Percentiles rank a stretch among this genome's conserved stretches.
phyloP scores from a whole-genome alignment of 2,329 filamentous ascomycete genomes.

The Parastagonospora avenae region DNA sequence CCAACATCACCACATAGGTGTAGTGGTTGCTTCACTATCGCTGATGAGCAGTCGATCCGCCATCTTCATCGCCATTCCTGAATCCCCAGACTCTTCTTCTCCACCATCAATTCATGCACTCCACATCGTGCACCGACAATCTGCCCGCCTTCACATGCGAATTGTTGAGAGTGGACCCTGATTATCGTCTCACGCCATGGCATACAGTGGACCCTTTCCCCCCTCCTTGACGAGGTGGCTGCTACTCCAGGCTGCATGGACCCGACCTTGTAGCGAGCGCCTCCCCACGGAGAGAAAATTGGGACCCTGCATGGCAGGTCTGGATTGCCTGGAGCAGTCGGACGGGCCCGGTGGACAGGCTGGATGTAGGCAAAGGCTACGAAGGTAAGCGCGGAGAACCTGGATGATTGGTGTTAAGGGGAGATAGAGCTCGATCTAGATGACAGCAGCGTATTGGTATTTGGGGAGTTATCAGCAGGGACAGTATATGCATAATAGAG shows the following conservation, averaged over 20 bases:
- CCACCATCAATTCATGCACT: no score
- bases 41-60: not conserved
- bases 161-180: constrained; percentile 27
- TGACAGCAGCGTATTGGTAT: no score
- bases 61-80: not conserved
- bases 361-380: no score
- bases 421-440: no score
- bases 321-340: not conserved
- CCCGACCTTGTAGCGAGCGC: not conserved
- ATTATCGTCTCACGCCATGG: not conserved
- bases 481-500: no score
- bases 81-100: not conserved
- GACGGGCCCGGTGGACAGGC: not conserved
- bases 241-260: not conserved
- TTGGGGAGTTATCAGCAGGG: no score
- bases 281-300: not conserved
- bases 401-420: no score
- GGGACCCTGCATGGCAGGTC: not conserved
- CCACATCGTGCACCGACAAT: no score
- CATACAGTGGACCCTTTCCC: not conserved
- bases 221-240: not conserved
- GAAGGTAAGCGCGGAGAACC: no score
- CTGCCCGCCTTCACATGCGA: constrained; percentile 4
- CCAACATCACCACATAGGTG: no score
- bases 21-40: not conserved